Base-by-base conservation (phyloP, 441 rosid genomes). In the Arabidopsis hybrid region DNA sequence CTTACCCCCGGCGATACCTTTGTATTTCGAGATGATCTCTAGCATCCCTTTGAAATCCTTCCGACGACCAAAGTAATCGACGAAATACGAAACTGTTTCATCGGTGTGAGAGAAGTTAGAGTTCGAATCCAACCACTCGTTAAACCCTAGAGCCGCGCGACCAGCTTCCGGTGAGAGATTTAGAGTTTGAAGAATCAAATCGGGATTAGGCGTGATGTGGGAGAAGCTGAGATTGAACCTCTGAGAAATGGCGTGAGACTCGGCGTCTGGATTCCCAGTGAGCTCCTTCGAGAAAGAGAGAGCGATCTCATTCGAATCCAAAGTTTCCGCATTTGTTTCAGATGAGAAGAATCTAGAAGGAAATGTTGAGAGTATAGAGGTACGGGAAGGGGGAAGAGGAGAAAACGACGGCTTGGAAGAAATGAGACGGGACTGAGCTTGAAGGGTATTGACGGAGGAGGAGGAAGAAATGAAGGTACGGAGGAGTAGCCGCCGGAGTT, bases 21-120 rank as follows among this genome's bases (percentile, higher is more conserved):
- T 89, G 75, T 81, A 83, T 6, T 76, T 79, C 12, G 80, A 45
- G 38, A 93, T 83, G 18, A 95, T n/a, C 35, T 89, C 94, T 35
- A 81, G 85, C 65, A 83, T 80, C 7, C 93, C 91, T 78, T 90
- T 88, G 86, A 95, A 90, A 84, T 95, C 98, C 69, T 83, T 93
- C 61, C 96, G 83, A 62, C 95, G 83, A 29, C 99, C 99, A 8
- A 93, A 84, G 83, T 87, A 93, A 73, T 95, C 97, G 9, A 87
- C 60, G 47, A 95, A 93, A 53, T 65, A 79, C 16, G 97, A 87
- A n/a, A 87, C 45, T 1, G 97, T 85, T 71, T 95, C 95, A 43
- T 95, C 99, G 6, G 85, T 73, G 58, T 83, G 93, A 1, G 84
- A 69, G 71, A 95, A 95, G 13, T 64, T 65, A 4, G 79, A 42